Conservation (phyloP, 768 basidiomycete species). For the Candolleomyces efflorescens region DNA sequence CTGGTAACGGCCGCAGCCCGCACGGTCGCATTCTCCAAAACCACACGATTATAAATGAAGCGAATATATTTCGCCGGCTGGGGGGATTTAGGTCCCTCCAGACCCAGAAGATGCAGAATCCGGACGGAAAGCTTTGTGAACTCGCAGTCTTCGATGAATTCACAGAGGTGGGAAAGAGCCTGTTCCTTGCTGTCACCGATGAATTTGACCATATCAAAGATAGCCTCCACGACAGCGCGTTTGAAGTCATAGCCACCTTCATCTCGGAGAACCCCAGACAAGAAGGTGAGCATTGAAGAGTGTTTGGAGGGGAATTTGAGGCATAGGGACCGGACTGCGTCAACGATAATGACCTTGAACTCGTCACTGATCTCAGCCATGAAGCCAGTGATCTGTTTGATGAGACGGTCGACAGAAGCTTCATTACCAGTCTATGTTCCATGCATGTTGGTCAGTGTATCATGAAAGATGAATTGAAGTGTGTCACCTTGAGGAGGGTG, state of each 20-base stretch:
- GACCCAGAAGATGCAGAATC: slow-evolving; percentile 89
- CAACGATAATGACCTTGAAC: slow-evolving; percentile 99
- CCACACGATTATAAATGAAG: slow-evolving; percentile 99
- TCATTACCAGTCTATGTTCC: slow-evolving; percentile 89
- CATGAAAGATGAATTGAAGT: not conserved
- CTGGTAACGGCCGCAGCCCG: slow-evolving; percentile 94
- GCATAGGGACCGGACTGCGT: slow-evolving; percentile 96
- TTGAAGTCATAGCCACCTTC: slow-evolving; percentile 99
- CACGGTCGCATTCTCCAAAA: slow-evolving; percentile 96
- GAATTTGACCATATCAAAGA: slow-evolving; percentile 99
- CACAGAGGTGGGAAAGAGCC: slow-evolving; percentile 95
- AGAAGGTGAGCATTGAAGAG: slow-evolving; percentile 93
- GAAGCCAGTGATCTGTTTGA: slow-evolving; percentile 99
- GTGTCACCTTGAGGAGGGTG: slow-evolving; percentile 85
- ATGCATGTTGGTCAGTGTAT: slow-evolving; percentile 7
- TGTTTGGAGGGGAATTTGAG: slow-evolving; percentile 99
- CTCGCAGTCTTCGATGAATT: slow-evolving; percentile 99
- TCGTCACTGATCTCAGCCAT: slow-evolving; percentile 99
- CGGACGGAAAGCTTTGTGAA: slow-evolving; percentile 98
- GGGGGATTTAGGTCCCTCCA: slow-evolving; percentile 94
- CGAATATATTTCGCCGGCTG: slow-evolving; percentile 98
- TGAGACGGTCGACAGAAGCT: slow-evolving; percentile 95
- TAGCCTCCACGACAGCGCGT: slow-evolving; percentile 97
- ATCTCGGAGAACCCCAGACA: slow-evolving; percentile 93
- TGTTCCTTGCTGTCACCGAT: slow-evolving; percentile 95